These are phyloP conservation scores for Starmerella bacillaris DNA, from an alignment of 805 yeast species.

Conservation along the genomic window DNA sequence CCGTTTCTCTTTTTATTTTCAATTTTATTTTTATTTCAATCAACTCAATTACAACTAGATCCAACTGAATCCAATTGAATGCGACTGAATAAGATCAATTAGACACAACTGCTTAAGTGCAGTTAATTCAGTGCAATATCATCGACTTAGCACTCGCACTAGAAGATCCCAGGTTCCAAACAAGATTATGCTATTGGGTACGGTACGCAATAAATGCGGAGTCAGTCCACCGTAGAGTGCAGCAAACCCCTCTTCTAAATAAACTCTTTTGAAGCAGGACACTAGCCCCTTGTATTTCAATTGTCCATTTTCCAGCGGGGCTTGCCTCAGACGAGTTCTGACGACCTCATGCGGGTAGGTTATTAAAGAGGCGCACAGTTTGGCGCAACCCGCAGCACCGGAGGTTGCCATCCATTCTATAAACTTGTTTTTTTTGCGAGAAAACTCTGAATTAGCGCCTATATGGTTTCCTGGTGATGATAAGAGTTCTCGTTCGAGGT, in stretches of 20 bases:
- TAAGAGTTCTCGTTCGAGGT: conserved; percentile 1
- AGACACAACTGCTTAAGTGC: too few relatives aligned
- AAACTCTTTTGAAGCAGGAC: conserved; percentile 69
- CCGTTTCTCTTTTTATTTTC: too few relatives aligned
- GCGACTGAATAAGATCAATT: too few relatives aligned
- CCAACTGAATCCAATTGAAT: too few relatives aligned
- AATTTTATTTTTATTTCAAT: too few relatives aligned
- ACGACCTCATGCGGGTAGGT: conserved; percentile 97
- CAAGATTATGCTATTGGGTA: conserved; percentile 95
- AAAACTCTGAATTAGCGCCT: conserved; percentile 22
- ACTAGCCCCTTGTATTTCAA: conserved; percentile 79
- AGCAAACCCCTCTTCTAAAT: conserved; percentile 79
- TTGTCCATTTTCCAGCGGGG: conserved; percentile 62
- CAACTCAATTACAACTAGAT: too few relatives aligned
- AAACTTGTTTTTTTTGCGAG: conserved; percentile 38
- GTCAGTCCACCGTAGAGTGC: conserved; percentile 96
- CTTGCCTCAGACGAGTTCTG: conserved; percentile 87
- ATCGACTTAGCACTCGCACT: too few relatives aligned
- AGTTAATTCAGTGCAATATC: too few relatives aligned
- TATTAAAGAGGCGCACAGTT: conserved; percentile 74
- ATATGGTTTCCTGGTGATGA: conserved; percentile 14
- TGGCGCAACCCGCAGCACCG: conserved; percentile 95
- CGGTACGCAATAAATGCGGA: conserved; percentile 90
- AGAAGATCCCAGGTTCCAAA: conserved; percentile 96
- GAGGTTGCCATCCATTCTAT: conserved; percentile 90